A percentile compares a stretch with the other conserved stretches of the same genome.
Conservation (phyloP, 2,329 filamentous ascomycete genomes). For the Penicillium glabrum region DNA sequence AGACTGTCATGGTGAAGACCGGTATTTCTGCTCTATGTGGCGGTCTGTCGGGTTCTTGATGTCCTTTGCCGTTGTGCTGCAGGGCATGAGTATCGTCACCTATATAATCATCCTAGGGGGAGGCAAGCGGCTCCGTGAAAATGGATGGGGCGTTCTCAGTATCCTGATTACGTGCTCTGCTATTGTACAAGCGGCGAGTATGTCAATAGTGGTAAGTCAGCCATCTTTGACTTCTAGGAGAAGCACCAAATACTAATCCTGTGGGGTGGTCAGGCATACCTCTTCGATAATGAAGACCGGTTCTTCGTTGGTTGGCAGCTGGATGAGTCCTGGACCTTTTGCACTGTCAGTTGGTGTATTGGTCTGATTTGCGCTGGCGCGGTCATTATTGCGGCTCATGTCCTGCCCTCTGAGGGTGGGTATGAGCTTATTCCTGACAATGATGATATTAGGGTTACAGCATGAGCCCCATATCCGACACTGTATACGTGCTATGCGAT, state of each 20-base stretch:
- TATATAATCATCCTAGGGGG: slow-evolving; percentile 76
- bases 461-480: background rate
- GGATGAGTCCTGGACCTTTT: slow-evolving; percentile 75
- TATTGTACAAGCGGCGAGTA: slow-evolving; percentile 70
- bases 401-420: slow-evolving; percentile 77
- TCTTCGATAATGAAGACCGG: slow-evolving; percentile 78
- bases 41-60: slow-evolving; percentile 83
- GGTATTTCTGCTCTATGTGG: slow-evolving; percentile 91
- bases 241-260: background rate
- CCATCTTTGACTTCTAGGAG: background rate
- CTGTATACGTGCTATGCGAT: background rate
- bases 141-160: slow-evolving; percentile 76
- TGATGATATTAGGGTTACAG: slow-evolving; percentile 13
- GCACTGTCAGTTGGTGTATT: slow-evolving; percentile 61
- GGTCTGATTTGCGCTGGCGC: slow-evolving; percentile 55
- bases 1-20: slow-evolving; percentile 66
- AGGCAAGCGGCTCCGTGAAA: slow-evolving; percentile 75
- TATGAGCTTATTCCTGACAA: slow-evolving; percentile 71
- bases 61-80: slow-evolving; percentile 77
- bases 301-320: slow-evolving; percentile 83
- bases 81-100: slow-evolving; percentile 76
- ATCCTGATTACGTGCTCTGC: slow-evolving; percentile 66
- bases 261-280: slow-evolving; percentile 67
- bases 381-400: slow-evolving; percentile 65
- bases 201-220: slow-evolving; percentile 74